phyloP scores from a whole-genome alignment of 2,329 filamentous ascomycete species.

The Fusarium aywerte region DNA sequence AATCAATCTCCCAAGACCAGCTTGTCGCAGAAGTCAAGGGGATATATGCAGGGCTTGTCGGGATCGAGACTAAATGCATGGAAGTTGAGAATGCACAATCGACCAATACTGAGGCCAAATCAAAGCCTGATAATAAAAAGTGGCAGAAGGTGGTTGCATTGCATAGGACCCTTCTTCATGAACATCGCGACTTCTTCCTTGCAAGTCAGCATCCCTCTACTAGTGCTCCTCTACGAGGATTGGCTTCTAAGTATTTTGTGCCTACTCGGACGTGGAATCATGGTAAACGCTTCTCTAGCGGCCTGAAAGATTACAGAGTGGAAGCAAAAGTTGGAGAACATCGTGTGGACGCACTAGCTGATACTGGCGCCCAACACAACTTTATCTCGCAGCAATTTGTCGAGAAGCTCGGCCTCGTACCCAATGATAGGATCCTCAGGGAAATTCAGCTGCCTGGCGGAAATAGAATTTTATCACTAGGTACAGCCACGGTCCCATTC shows the following conservation, averaged over 20 bases:
- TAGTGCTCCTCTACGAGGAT: conserved; percentile 69
- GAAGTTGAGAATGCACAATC: conserved; percentile 77
- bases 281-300: background rate
- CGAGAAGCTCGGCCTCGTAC: rapidly evolving
- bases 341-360: background rate
- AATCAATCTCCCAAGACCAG: conserved; percentile 76
- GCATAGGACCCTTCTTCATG: conserved; percentile 82
- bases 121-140: conserved; percentile 70
- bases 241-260: conserved; percentile 88
- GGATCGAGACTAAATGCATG: conserved; percentile 89
- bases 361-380: conserved; percentile 4
- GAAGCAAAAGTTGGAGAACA: background rate
- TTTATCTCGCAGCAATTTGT: background rate
- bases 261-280: conserved; percentile 94
- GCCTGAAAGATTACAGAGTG: background rate
- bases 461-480: background rate
- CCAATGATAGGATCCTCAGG: rapidly evolving
- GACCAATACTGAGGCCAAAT: conserved; percentile 54
- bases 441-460: rapidly evolving
- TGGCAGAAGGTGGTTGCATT: conserved; percentile 87
- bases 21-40: conserved; percentile 83
- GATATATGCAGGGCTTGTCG: conserved; percentile 83
- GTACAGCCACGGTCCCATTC: background rate
- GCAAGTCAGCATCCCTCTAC: conserved; percentile 88
- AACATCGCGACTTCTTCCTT: conserved; percentile 87